Evolutionary conservation across 768 basidiomycete species (phyloP), one percentile per base, ranked within the genome.

Genomic region (Phylloporus rhodoxanthus): DNA sequence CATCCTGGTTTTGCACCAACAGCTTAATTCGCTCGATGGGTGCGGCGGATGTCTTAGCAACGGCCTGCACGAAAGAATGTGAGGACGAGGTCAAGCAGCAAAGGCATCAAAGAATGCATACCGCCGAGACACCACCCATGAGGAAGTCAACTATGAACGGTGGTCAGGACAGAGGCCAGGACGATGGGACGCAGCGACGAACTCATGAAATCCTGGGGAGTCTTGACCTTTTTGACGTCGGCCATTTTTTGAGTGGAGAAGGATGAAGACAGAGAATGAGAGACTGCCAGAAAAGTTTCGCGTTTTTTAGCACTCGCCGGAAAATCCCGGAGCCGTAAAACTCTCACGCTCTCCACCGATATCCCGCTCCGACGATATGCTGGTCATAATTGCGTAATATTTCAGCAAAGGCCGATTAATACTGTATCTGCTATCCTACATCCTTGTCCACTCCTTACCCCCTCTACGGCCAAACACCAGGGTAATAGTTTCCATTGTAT

Each of bases 11-110:
- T 75, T 97, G 91, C 53, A 95, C 87, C 69, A 95, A 75, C 65
- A 98, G 85, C 80, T 99, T 99, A 75, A 99, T 95, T 68, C 96
- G 93, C 83, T 98, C 96, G 66, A 99, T 99, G 74, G 96, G 96
- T 57, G 96, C 96, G 62, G 96, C 96, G 58, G 88, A 89, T 59
- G 96, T 98, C 83, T 99, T 99, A 48, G 96, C 88, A 71, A 98
- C 91, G 61, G 96, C 96, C 91, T 93, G 54, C 23, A 70, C 30
- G 52, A 52, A 30, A 53, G 40, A 48, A 49, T 48, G 47, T 69
- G 50, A 68, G 54, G 19, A 49, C 14, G 47, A 26, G 34, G 53
- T 5, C 13, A 29, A 8, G 36, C 0, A 26, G 7, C 26, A 46
- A 34, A 20, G 42, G 20, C 11, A n/a, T 21, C 9, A 45, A 34